Percentiles rank a stretch among this genome's conserved stretches.
Conservation (phyloP, 106 monocot species). For the Phalaenopsis aphrodite region DNA sequence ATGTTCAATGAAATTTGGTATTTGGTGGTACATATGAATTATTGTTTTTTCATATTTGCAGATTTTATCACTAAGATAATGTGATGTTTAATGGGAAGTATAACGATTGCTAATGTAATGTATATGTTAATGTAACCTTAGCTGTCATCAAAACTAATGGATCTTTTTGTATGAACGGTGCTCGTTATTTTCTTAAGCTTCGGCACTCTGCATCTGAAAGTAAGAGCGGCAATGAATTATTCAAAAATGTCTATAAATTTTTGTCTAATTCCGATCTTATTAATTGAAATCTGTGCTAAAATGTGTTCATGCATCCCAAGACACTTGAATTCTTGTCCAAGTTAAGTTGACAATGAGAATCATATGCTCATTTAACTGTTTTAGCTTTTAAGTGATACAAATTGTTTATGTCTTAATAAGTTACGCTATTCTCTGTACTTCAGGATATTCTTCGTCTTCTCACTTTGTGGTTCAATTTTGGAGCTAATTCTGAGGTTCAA, state of each 20-base stretch:
- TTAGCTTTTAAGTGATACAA: conserved; percentile 1
- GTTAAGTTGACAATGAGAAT: neutral
- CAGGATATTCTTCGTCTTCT: conserved; percentile 99
- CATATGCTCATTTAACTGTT: neutral
- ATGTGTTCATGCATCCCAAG: neutral
- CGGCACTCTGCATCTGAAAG: neutral
- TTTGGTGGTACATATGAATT: neutral
- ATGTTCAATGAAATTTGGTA: neutral
- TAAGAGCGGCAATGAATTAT: neutral
- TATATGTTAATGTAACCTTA: neutral
- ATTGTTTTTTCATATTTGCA: neutral
- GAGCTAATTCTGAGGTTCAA: conserved; percentile 92
- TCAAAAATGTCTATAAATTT: neutral
- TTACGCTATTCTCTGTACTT: conserved; percentile 41
- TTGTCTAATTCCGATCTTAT: neutral
- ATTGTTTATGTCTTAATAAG: neutral
- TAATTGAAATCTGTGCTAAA: conserved; percentile 3
- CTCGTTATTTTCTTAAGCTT: neutral
- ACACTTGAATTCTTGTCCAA: neutral
- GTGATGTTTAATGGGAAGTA: neutral
- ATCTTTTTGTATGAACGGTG: neutral
- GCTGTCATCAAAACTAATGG: neutral
- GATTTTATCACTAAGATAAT: too few relatives aligned
- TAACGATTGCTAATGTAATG: neutral
- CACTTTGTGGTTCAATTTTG: conserved; percentile 97